Evolutionary conservation across 2,329 filamentous ascomycete genomes (phyloP), one percentile per base, ranked within the genome.

Genomic region (Aspergillus ibericus): DNA sequence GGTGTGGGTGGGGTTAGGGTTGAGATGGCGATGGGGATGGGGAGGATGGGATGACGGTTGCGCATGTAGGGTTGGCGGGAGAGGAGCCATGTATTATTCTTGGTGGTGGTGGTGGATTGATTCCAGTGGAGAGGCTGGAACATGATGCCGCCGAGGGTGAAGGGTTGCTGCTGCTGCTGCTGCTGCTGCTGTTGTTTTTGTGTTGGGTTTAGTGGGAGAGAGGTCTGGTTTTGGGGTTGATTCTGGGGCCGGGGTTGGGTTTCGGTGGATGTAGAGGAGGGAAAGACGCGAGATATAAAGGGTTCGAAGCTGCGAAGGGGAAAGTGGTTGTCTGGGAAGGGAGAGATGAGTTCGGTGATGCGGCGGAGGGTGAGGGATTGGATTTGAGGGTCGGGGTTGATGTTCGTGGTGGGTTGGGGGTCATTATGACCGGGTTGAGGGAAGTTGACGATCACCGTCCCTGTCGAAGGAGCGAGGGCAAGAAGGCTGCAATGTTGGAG

Each of bases 271-370:
- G 20, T 16, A 0, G 38, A 6, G 44, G 22, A 29, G 0, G 75
- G 73, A 62, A 83, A 84, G 3, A 84, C 66, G 3, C 65, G 67
- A 3, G 68, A 63, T 0, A 79, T 71, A 13, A 78, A 76, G 1
- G 64, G 65, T 34, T 77, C 72, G 29, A 83, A 77, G 18, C 78
- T 76, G 29, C 75, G 70, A 0, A 82, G 60, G 0, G 75, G 64
- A n/a, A 81, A 72, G 4, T 75, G 71, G 22, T 78, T 75, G 13
- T 73, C 67, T 0, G 71, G 67, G 22, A 67, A 68, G 0, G 84
- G 82, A 1, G 80, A 76, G 7, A 86, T 72, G 1, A 85, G 66
- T 48, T 78, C 76, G 4, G 82, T 73, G 36, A 85, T 72, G 18
- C 77, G 75, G 10, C 79, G 77, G 4, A 87, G 69, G 2, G 83